These are phyloP conservation scores for Lecanosticta acicola DNA, from an alignment of 2,329 filamentous ascomycete species.

Conservation along the genomic window DNA sequence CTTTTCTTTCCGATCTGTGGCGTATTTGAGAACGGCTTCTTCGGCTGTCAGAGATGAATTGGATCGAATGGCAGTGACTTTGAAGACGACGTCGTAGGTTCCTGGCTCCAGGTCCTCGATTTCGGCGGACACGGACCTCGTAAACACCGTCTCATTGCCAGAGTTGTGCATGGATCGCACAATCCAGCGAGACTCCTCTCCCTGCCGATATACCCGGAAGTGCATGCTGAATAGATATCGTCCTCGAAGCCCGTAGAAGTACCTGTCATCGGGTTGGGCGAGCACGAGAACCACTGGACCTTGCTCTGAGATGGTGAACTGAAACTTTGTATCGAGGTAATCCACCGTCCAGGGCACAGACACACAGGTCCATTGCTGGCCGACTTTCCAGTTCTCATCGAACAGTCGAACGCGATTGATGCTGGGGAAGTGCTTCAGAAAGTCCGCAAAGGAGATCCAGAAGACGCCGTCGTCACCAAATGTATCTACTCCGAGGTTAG, in stretches of 20 bases:
- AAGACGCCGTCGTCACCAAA: constrained; percentile 43
- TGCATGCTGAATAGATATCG: constrained; percentile 54
- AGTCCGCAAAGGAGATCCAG: constrained; percentile 56
- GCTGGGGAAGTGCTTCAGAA: constrained; percentile 46
- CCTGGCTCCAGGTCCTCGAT: constrained; percentile 64
- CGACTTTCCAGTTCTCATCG: constrained; percentile 56
- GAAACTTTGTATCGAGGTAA: constrained; percentile 57
- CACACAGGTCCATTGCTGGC: constrained; percentile 57
- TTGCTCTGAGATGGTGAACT: constrained; percentile 47
- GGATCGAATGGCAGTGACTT: constrained; percentile 61
- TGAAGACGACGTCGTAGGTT: constrained; percentile 69
- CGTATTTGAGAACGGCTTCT: constrained; percentile 61
- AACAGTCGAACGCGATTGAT: constrained; percentile 58
- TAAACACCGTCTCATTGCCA: constrained; percentile 55
- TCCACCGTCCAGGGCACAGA: constrained; percentile 57
- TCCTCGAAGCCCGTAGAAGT: constrained; percentile 53
- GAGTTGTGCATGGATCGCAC: constrained; percentile 30
- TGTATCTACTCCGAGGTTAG: no score
- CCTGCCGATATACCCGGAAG: constrained; percentile 55
- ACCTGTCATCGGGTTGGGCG: constrained; percentile 56
- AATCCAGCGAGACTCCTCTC: constrained; percentile 21
- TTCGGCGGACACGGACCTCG: constrained; percentile 70
- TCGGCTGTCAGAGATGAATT: constrained; percentile 52
- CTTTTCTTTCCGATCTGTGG: constrained; percentile 63
- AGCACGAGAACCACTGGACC: constrained; percentile 55